These are phyloP conservation scores for Effrenium voratum DNA, from an alignment of 73 alveolate species.

Conservation along the genomic window DNA sequence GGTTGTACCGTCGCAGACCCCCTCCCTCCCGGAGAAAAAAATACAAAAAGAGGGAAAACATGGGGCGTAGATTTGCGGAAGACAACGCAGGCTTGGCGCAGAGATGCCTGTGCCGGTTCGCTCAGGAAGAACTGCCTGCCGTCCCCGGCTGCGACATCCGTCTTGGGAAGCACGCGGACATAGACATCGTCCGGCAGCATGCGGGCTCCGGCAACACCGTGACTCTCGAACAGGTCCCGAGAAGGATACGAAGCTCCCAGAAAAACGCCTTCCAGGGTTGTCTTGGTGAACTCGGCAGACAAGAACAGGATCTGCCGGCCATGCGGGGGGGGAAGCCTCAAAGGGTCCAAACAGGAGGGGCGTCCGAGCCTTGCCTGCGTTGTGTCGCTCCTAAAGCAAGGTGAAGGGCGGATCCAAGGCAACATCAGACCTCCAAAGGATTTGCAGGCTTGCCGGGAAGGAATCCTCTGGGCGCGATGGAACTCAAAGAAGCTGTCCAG, in stretches of 20 bases:
- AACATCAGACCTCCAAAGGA: not conserved
- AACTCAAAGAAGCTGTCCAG: not conserved
- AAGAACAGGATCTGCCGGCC: not conserved
- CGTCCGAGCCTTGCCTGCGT: not conserved
- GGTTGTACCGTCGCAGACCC: slow-evolving; percentile 18
- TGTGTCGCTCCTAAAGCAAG: not conserved
- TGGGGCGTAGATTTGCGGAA: too few species aligned
- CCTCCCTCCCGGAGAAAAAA: too few species aligned
- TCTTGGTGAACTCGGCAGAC: not conserved
- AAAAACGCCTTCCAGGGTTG: not conserved
- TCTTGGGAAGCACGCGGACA: not conserved
- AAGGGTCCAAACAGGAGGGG: not conserved
- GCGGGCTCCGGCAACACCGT: not conserved
- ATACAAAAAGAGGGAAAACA: too few species aligned
- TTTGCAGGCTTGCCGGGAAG: not conserved
- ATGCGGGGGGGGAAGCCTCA: not conserved
- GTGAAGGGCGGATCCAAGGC: not conserved
- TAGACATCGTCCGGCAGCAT: not conserved
- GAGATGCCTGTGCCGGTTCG: too few species aligned
- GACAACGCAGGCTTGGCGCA: too few species aligned
- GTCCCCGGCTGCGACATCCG: not conserved
- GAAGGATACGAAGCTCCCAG: not conserved
- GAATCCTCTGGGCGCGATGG: not conserved
- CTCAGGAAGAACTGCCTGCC: not conserved
- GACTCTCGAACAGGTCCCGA: not conserved